A percentile compares a stretch with the other conserved stretches of the same genome.
Evolutionary conservation across 1,284 basidiomycete species (phyloP).

Genomic region (Vanrija pseudolonga): DNA sequence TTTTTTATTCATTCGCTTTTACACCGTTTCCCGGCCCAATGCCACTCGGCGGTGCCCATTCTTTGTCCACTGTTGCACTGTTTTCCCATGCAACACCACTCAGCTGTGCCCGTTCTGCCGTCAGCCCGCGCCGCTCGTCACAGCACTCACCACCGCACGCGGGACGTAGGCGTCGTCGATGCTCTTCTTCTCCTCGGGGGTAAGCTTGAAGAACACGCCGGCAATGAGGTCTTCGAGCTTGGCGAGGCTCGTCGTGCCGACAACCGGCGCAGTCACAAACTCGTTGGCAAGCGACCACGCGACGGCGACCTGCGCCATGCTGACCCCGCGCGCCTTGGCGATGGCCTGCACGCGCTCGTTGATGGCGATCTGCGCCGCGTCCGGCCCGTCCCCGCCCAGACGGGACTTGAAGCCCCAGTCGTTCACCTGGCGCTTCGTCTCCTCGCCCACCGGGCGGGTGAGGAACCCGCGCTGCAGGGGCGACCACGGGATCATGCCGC

Average conservation of each 20-base stretch:
- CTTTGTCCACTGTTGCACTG: too few species aligned
- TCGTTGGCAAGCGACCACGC: constrained; percentile 54
- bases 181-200: constrained; percentile 56
- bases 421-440: constrained; percentile 21
- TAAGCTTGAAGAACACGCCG: constrained; percentile 40
- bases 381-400: neutral
- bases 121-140: too few species aligned
- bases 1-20: too few species aligned
- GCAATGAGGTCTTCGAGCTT: constrained; percentile 38
- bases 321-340: constrained; percentile 54
- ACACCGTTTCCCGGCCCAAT: too few species aligned
- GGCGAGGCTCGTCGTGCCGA: constrained; percentile 39
- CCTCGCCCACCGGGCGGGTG: constrained; percentile 24
- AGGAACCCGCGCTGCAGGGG: constrained; percentile 35
- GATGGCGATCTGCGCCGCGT: constrained; percentile 28
- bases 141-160: constrained; percentile 3
- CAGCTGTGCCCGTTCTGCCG: too few species aligned
- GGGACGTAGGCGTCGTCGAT: constrained; percentile 53
- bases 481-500: constrained; percentile 49
- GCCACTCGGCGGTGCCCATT: too few species aligned
- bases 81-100: too few species aligned
- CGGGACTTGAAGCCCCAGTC: constrained; percentile 15
- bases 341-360: constrained; percentile 55
- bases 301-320: constrained; percentile 59
- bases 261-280: constrained; percentile 42